phyloP scores from a whole-genome alignment of 225 moss, liverwort and hornwort species.

The Bryoerythrophyllum caledonicum region DNA sequence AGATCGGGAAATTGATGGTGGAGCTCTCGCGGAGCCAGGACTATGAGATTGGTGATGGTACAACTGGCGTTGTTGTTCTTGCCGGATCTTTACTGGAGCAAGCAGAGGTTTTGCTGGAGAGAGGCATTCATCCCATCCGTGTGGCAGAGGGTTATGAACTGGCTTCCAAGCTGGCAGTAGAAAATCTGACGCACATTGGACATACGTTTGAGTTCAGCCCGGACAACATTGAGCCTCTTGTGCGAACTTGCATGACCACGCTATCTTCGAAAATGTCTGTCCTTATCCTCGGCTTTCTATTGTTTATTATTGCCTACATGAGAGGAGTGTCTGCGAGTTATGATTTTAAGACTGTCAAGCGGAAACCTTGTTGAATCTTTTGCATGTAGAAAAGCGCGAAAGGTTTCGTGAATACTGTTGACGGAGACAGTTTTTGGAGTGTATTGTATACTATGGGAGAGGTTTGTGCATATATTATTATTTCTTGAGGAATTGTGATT shows the following conservation, averaged over 20 bases:
- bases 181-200: slow-evolving; percentile 75
- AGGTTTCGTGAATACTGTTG: background rate
- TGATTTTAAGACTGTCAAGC: background rate
- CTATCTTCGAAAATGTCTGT: slow-evolving; percentile 94
- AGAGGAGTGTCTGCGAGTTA: background rate
- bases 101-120: slow-evolving; percentile 87
- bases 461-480: slow-evolving; percentile 1
- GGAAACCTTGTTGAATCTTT: background rate
- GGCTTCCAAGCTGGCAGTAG: slow-evolving; percentile 96
- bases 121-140: slow-evolving; percentile 97
- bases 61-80: slow-evolving; percentile 95
- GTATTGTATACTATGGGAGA: background rate
- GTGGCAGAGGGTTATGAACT: slow-evolving; percentile 99
- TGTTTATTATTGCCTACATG: no score
- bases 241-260: slow-evolving; percentile 99
- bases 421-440: background rate
- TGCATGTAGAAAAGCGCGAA: background rate
- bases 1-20: slow-evolving; percentile 98
- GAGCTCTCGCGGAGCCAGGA: slow-evolving; percentile 99
- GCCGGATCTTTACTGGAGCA: slow-evolving; percentile 95
- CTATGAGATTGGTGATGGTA: slow-evolving; percentile 99
- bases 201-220: slow-evolving; percentile 82
- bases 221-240: slow-evolving; percentile 86
- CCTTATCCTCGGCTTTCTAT: background rate
- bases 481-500: background rate